Percentiles rank a stretch among this genome's conserved stretches.
Evolutionary conservation across 805 yeast species (phyloP).

Genomic region (Dipodascus albidus): DNA sequence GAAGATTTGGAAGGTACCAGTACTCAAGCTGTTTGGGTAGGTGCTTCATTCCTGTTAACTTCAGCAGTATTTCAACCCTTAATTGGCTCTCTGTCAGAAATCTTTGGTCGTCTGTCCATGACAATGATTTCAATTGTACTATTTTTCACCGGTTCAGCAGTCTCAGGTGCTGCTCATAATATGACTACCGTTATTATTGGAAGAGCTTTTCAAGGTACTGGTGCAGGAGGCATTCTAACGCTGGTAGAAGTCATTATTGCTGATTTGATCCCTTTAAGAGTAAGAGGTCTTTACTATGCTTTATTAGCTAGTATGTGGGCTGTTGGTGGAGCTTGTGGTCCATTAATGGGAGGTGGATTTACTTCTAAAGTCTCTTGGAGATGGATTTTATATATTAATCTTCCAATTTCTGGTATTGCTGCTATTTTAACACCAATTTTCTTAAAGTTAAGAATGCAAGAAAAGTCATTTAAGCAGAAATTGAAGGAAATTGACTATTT

Average conservation of each 20-base stretch:
- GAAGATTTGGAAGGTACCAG: slow-evolving; percentile 17
- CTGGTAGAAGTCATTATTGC: slow-evolving; percentile 45
- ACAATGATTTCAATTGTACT: slow-evolving; percentile 37
- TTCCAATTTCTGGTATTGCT: slow-evolving; percentile 52
- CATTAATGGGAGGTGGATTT: slow-evolving; percentile 57
- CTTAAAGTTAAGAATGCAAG: slow-evolving; percentile 38
- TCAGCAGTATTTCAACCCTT: slow-evolving; percentile 15
- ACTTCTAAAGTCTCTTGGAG: slow-evolving; percentile 54
- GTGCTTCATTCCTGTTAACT: slow-evolving; percentile 19
- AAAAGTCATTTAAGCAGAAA: slow-evolving; percentile 30
- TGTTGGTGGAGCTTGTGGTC: slow-evolving; percentile 33
- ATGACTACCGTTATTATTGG: slow-evolving; percentile 61
- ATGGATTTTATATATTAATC: slow-evolving; percentile 64
- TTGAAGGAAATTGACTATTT: slow-evolving; percentile 35
- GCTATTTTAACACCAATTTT: slow-evolving; percentile 28
- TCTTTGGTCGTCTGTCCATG: slow-evolving; percentile 34
- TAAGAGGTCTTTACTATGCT: slow-evolving; percentile 22
- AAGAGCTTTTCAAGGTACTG: slow-evolving; percentile 57
- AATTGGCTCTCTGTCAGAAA: slow-evolving; percentile 16
- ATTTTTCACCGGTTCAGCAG: slow-evolving; percentile 52
- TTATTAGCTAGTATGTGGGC: slow-evolving; percentile 22
- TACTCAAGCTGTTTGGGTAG: slow-evolving; percentile 21
- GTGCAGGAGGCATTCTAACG: slow-evolving; percentile 58
- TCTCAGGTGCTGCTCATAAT: slow-evolving; percentile 40
- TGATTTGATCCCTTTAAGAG: slow-evolving; percentile 37